Conservation (phyloP, 371 early-diverging fungal species). For the Gilbertella persicaria region DNA sequence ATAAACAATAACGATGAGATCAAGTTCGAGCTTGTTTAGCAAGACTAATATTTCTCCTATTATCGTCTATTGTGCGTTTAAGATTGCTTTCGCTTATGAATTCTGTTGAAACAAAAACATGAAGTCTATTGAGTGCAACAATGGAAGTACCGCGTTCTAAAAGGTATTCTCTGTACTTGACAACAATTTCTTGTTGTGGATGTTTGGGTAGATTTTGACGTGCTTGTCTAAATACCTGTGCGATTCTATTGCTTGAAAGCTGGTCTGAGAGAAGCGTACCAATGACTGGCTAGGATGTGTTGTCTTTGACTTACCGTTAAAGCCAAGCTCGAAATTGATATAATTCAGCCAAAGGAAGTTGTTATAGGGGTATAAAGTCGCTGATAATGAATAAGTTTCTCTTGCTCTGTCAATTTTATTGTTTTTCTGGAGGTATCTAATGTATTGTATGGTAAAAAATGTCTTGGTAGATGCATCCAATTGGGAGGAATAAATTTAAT, state of each 20-base stretch:
- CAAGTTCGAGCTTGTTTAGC: constrained; percentile 25
- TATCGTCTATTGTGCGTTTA: too few relatives aligned
- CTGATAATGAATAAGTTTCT: constrained; percentile 36
- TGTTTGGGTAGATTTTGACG: constrained; percentile 41
- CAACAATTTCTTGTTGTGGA: constrained; percentile 46
- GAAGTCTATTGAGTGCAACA: constrained; percentile 15
- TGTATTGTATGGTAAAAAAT: constrained; percentile 50
- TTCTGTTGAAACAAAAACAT: constrained; percentile 3
- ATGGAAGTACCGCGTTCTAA: constrained; percentile 48
- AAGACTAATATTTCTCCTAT: constrained; percentile 1
- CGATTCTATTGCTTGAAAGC: constrained; percentile 36
- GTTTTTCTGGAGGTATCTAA: constrained; percentile 34
- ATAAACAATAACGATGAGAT: constrained; percentile 1
- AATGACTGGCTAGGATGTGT: background rate
- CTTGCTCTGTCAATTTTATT: constrained; percentile 50
- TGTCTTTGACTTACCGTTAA: constrained; percentile 40
- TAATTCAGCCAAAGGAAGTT: constrained; percentile 57
- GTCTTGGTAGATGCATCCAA: constrained; percentile 46
- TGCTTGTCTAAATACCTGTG: constrained; percentile 47
- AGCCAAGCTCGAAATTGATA: constrained; percentile 61
- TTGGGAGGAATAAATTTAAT: constrained; percentile 32
- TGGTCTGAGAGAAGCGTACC: too few relatives aligned
- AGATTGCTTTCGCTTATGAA: constrained; percentile 8
- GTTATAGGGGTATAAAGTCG: constrained; percentile 32
- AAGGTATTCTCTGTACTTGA: constrained; percentile 51